Conservation (phyloP, 495 filamentous ascomycete genomes). For the Antarctomyces pellizariae region DNA sequence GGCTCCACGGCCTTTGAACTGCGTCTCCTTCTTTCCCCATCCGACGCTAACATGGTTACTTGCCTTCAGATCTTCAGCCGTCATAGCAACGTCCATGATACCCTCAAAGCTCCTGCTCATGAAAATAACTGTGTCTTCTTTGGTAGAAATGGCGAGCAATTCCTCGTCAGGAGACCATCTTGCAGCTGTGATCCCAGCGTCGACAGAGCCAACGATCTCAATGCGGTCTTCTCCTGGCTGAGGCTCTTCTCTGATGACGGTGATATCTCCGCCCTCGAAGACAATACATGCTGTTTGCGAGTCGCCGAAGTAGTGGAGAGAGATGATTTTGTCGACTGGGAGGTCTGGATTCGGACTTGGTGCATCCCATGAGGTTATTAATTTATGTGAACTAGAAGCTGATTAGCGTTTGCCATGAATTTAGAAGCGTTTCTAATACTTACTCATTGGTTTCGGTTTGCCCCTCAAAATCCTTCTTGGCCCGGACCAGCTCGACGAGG, state of each 20-base stretch:
- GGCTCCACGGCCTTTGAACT: constrained; percentile 85
- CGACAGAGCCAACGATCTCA: constrained; percentile 83
- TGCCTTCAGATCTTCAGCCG: constrained; percentile 51
- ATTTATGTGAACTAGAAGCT: constrained; percentile 15
- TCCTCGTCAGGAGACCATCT: constrained; percentile 94
- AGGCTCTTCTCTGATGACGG: constrained; percentile 59
- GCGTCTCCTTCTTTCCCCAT: constrained; percentile 95
- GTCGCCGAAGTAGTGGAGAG: constrained; percentile 68
- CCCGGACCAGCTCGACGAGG: constrained; percentile 41
- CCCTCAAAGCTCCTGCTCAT: constrained; percentile 87
- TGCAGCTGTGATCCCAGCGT: constrained; percentile 72
- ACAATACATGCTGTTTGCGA: constrained; percentile 53
- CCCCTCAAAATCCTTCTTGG: constrained; percentile 15
- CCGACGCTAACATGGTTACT: constrained; percentile 95
- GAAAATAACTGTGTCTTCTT: constrained; percentile 56
- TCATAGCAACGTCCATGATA: constrained; percentile 46
- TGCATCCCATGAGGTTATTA: constrained; percentile 73
- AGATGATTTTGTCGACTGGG: constrained; percentile 42
- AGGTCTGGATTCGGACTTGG: constrained; percentile 46
- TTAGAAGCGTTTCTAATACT: constrained; percentile 4
- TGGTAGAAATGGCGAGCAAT: constrained; percentile 59
- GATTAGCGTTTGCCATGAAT: constrained; percentile 3
- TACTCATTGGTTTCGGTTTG: constrained; percentile 5
- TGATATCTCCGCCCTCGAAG: constrained; percentile 75
- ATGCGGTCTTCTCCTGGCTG: constrained; percentile 48